Percentiles rank a stretch among this genome's conserved stretches.
phyloP scores from a whole-genome alignment of 176 grass and related monocot species.

The Oryza punctata region DNA sequence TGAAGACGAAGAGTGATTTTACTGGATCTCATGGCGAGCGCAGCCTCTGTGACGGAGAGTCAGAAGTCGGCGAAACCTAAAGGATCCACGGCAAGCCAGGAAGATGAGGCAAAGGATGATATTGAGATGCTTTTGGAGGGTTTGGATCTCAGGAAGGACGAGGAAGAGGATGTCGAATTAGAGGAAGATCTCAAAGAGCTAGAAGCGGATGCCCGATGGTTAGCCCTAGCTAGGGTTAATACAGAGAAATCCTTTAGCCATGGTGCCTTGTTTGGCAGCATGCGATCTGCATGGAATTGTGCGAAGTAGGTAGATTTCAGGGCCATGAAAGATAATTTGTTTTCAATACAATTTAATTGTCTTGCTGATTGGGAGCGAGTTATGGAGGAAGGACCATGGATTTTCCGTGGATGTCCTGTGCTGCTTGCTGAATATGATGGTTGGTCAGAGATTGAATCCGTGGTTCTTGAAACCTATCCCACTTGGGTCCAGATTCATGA shows the following conservation, averaged over 20 bases:
- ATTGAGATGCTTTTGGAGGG: no score
- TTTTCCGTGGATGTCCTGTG: neutral
- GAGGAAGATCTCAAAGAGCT: neutral
- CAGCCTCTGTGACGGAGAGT: no score
- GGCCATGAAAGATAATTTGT: neutral
- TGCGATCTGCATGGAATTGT: neutral
- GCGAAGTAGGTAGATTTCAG: neutral
- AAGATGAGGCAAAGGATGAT: no score
- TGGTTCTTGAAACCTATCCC: no score
- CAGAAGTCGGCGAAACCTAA: no score
- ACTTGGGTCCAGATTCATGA: no score
- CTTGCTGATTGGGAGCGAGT: neutral
- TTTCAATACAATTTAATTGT: neutral
- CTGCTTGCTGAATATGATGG: neutral
- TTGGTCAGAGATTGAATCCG: no score
- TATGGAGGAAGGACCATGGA: neutral
- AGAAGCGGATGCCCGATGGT: neutral
- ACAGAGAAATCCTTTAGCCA: neutral
- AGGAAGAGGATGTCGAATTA: neutral
- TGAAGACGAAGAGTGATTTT: no score
- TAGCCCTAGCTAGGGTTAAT: neutral
- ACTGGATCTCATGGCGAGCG: no score
- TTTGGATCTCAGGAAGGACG: neutral
- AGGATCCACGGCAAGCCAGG: no score
- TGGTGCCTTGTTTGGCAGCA: neutral